Evolutionary conservation across 2,329 filamentous ascomycete species (phyloP).

Genomic region (Cladophialophora psammophila): DNA sequence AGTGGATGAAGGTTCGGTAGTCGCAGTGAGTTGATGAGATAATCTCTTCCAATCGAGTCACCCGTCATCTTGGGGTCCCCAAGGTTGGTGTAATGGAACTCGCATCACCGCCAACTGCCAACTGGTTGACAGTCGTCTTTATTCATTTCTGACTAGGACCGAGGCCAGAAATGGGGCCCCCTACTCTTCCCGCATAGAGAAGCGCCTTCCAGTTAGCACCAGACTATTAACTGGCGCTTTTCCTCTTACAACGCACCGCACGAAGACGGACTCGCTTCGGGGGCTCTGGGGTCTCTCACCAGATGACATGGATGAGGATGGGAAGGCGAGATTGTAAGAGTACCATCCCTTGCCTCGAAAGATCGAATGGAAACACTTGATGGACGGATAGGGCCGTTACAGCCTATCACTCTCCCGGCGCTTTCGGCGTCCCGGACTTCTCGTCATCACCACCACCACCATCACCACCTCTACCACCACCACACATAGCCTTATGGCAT

Average conservation of each 20-base stretch:
- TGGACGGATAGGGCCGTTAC: neutral
- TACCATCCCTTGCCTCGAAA: conserved; percentile 3
- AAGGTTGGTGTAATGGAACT: neutral
- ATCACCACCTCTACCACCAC: neutral
- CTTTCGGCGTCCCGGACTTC: neutral
- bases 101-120: neutral
- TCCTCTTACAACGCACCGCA: neutral
- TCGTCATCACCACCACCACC: neutral
- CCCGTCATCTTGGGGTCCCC: too few species aligned
- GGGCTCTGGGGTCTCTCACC: neutral
- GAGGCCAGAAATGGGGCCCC: neutral
- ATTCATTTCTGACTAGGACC: neutral
- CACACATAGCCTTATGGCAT: neutral
- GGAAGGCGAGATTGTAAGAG: neutral
- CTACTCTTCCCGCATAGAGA: neutral
- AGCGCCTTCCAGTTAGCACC: neutral
- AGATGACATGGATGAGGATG: neutral
- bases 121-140: neutral
- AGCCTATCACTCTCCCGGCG: neutral
- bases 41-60: neutral
- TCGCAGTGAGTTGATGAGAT: neutral
- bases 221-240: neutral
- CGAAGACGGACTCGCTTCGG: neutral
- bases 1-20: neutral
- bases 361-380: conserved; percentile 6